phyloP scores from a whole-genome alignment of 2,329 filamentous ascomycete genomes.

The Sclerotinia minor region DNA sequence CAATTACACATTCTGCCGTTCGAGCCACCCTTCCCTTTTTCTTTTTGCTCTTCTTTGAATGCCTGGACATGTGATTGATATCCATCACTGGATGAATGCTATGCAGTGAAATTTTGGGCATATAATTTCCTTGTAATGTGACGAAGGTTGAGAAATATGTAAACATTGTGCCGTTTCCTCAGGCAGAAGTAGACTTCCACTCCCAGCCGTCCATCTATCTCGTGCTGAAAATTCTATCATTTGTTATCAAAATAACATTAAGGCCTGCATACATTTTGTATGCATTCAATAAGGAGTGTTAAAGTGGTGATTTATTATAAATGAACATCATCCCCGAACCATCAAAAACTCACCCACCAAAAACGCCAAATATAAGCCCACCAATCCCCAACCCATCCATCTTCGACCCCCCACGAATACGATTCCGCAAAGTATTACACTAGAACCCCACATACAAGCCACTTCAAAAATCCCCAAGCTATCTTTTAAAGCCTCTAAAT shows the following conservation, averaged over 20 bases:
- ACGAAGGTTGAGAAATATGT: neutral
- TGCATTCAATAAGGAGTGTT: rapidly evolving
- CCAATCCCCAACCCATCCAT: conserved; percentile 42
- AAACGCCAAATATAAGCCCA: conserved; percentile 42
- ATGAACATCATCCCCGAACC: neutral
- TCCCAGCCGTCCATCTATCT: rapidly evolving
- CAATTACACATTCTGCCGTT: neutral
- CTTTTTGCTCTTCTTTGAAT: neutral
- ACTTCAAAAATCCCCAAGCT: conserved; percentile 41
- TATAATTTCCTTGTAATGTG: neutral
- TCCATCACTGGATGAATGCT: neutral
- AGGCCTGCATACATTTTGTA: rapidly evolving
- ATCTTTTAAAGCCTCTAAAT: conserved; percentile 35
- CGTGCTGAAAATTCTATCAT: neutral
- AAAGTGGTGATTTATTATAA: neutral
- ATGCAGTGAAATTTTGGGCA: neutral
- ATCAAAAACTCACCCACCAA: conserved; percentile 28
- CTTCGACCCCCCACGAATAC: conserved; percentile 40
- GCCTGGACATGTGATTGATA: neutral
- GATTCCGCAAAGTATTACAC: conserved; percentile 38
- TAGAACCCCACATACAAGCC: conserved; percentile 38
- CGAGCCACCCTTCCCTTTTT: neutral
- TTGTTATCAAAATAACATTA: neutral
- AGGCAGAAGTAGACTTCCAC: neutral
- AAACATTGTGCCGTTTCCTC: neutral